Conservation (phyloP, 2,329 filamentous ascomycete genomes). For the Alternaria burnsii region DNA sequence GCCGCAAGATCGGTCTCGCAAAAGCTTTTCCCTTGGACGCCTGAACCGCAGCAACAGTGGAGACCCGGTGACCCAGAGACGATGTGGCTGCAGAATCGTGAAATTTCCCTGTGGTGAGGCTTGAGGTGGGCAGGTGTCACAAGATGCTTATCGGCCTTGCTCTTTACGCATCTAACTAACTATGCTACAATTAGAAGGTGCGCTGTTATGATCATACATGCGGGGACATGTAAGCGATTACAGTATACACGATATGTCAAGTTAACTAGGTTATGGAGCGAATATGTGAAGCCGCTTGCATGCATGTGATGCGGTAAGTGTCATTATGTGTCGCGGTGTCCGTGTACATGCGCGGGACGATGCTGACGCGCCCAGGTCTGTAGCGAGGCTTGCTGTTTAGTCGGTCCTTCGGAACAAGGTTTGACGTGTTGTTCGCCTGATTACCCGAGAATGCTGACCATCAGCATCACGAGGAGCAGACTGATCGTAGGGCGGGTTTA, state of each 20-base stretch:
- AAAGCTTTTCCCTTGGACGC: slow-evolving; percentile 9
- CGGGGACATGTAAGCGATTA: background rate
- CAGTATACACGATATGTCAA: background rate
- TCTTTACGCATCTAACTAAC: background rate
- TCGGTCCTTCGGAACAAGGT: background rate
- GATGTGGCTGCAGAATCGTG: background rate
- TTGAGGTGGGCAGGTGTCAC: background rate
- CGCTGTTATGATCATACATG: background rate
- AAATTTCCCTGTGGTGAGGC: background rate
- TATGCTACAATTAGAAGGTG: background rate
- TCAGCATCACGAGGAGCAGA: background rate
- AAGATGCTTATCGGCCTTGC: slow-evolving; percentile 2
- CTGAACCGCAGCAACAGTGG: slow-evolving; percentile 11
- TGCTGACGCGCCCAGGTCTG: slow-evolving; percentile 7
- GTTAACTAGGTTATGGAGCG: background rate
- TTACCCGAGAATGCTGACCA: slow-evolving; percentile 1
- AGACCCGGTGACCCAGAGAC: slow-evolving; percentile 8
- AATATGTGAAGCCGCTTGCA: background rate
- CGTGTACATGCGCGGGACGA: slow-evolving; percentile 3
- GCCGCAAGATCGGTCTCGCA: background rate
- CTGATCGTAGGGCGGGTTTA: background rate
- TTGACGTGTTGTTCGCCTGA: slow-evolving; percentile 2
- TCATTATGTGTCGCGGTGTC: background rate
- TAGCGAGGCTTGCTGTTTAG: slow-evolving; percentile 6
- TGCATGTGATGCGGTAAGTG: background rate